These are phyloP conservation scores for Cladosporium velox DNA, from an alignment of 2,329 filamentous ascomycete species.

Conservation along the genomic window DNA sequence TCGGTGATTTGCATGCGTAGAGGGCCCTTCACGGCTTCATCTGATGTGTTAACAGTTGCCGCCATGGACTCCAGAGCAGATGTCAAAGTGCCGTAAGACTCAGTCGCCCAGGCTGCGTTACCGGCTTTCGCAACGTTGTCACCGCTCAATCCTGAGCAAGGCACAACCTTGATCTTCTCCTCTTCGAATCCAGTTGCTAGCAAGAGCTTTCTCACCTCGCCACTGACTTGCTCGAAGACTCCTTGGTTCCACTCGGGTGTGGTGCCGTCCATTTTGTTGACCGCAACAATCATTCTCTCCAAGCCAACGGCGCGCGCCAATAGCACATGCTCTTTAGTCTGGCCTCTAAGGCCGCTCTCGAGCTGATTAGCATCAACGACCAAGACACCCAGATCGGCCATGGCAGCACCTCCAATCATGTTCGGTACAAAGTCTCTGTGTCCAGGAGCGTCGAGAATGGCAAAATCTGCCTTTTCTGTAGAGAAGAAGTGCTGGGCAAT, in stretches of 20 bases:
- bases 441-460: slow-evolving; percentile 91
- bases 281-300: slow-evolving; percentile 80
- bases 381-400: slow-evolving; percentile 92
- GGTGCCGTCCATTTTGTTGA: slow-evolving; percentile 93
- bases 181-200: slow-evolving; percentile 76
- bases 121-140: slow-evolving; percentile 72
- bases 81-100: slow-evolving; percentile 63
- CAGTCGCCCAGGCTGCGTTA: slow-evolving; percentile 72
- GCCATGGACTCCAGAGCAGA: slow-evolving; percentile 76
- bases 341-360: slow-evolving; percentile 87
- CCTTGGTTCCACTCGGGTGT: slow-evolving; percentile 70
- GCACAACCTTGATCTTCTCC: slow-evolving; percentile 83
- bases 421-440: slow-evolving; percentile 97
- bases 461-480: slow-evolving; percentile 83
- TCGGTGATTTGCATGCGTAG: slow-evolving; percentile 86
- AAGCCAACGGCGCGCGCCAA: slow-evolving; percentile 89
- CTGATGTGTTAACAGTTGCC: slow-evolving; percentile 17
- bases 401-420: slow-evolving; percentile 96
- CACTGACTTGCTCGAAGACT: slow-evolving; percentile 80
- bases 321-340: slow-evolving; percentile 91
- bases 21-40: slow-evolving; percentile 71
- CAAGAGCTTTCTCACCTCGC: slow-evolving; percentile 82
- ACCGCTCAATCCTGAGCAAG: slow-evolving; percentile 84
- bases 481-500: slow-evolving; percentile 95
- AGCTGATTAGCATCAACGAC: slow-evolving; percentile 96